A percentile compares a stretch with the other conserved stretches of the same genome.
phyloP scores from a whole-genome alignment of 768 basidiomycete species.

The Phallus indusiatus region DNA sequence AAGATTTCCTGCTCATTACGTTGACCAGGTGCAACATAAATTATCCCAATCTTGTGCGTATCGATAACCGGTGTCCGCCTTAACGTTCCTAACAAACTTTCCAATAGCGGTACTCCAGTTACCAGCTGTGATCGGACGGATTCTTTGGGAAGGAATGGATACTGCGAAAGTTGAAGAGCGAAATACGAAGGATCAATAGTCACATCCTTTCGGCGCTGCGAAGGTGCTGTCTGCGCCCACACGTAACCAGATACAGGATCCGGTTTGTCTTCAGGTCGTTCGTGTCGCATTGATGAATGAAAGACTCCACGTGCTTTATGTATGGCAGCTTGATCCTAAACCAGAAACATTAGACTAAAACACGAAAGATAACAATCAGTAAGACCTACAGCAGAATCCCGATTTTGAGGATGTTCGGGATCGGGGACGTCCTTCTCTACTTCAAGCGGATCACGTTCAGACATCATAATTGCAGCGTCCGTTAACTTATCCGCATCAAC shows the following conservation, averaged over 20 bases:
- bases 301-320: background rate
- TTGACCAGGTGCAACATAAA: constrained; percentile 94
- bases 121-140: constrained; percentile 39
- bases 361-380: no score
- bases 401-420: constrained; percentile 14
- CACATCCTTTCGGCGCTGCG: constrained; percentile 82
- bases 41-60: constrained; percentile 90
- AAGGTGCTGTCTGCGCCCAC: constrained; percentile 80
- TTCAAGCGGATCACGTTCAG: constrained; percentile 45
- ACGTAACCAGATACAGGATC: constrained; percentile 79
- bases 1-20: constrained; percentile 78
- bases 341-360: no score
- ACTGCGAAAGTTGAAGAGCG: constrained; percentile 76
- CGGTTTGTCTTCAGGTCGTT: constrained; percentile 27
- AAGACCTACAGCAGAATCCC: constrained; percentile 7
- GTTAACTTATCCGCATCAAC: constrained; percentile 72
- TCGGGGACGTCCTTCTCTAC: constrained; percentile 16
- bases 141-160: constrained; percentile 41
- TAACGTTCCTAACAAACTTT: constrained; percentile 53
- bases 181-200: constrained; percentile 78
- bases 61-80: constrained; percentile 92
- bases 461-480: constrained; percentile 60
- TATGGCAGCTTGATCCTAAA: background rate
- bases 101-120: constrained; percentile 42
- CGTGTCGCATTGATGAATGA: constrained; percentile 8